Conservation (phyloP, 2,329 filamentous ascomycete genomes). For the Phaeosphaeria sp. region DNA sequence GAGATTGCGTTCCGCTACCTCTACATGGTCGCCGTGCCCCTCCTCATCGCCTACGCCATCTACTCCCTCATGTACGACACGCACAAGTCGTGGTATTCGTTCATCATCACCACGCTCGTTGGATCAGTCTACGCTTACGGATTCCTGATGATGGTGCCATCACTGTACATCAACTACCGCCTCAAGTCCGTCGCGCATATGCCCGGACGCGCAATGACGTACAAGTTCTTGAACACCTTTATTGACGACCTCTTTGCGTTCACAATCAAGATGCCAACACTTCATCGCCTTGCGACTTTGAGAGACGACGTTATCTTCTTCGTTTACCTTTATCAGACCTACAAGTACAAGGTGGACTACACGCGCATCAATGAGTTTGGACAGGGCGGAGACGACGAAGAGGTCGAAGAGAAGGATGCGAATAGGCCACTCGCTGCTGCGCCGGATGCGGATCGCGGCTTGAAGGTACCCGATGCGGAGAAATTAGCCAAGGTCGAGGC, state of each 20-base stretch:
- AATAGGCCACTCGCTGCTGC: slow-evolving; percentile 48
- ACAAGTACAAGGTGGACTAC: slow-evolving; percentile 91
- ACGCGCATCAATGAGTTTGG: slow-evolving; percentile 96
- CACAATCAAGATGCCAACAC: slow-evolving; percentile 97
- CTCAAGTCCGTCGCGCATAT: slow-evolving; percentile 92
- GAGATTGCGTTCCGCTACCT: slow-evolving; percentile 97
- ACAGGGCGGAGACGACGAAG: slow-evolving; percentile 89
- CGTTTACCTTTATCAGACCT: slow-evolving; percentile 93
- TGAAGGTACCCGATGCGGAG: slow-evolving; percentile 30
- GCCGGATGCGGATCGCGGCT: slow-evolving; percentile 37
- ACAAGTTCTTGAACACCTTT: slow-evolving; percentile 98
- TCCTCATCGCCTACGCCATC: slow-evolving; percentile 84
- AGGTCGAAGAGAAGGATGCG: slow-evolving; percentile 59
- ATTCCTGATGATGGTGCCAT: slow-evolving; percentile 99
- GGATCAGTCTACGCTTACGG: slow-evolving; percentile 97
- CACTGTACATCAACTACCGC: slow-evolving; percentile 98
- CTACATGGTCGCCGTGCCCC: slow-evolving; percentile 87
- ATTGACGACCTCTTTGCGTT: slow-evolving; percentile 99
- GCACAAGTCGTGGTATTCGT: slow-evolving; percentile 98
- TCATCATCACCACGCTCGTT: slow-evolving; percentile 91
- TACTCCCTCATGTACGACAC: slow-evolving; percentile 93
- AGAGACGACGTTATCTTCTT: slow-evolving; percentile 99
- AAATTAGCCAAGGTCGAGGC: slow-evolving; percentile 23
- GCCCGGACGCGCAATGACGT: slow-evolving; percentile 94
- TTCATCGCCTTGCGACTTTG: slow-evolving; percentile 90